Evolutionary conservation across 164 flowering plant genomes (phyloP).

Genomic region (Berberis thunbergii): DNA sequence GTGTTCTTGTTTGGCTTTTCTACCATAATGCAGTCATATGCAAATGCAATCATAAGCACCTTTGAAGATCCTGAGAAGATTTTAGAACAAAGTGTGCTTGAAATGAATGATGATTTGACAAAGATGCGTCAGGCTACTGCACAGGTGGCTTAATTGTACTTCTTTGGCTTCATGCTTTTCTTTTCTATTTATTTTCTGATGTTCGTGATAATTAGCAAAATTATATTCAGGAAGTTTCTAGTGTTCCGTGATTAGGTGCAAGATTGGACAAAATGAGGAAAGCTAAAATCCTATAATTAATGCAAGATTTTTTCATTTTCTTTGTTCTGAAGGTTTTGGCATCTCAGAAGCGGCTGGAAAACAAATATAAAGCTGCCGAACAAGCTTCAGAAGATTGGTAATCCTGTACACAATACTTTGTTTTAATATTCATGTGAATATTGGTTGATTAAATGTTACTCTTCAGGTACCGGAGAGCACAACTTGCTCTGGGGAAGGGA

Average conservation of each 20-base stretch:
- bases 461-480: slow-evolving; percentile 71
- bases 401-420: not conserved
- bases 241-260: too few species aligned
- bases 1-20: slow-evolving; percentile 2
- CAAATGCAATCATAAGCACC: slow-evolving; percentile 73
- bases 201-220: not conserved
- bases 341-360: slow-evolving; percentile 84
- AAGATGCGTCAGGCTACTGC: slow-evolving; percentile 99
- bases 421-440: not conserved
- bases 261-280: too few species aligned
- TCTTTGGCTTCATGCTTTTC: not conserved
- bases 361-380: slow-evolving; percentile 75
- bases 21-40: slow-evolving; percentile 69
- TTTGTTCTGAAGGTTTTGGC: slow-evolving; percentile 60
- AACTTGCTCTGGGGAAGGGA: slow-evolving; percentile 80
- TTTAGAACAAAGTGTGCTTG: slow-evolving; percentile 81
- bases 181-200: not conserved
- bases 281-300: not conserved
- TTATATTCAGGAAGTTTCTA: not conserved
- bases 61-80: slow-evolving; percentile 98
- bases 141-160: slow-evolving; percentile 36
- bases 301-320: not conserved
- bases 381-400: slow-evolving; percentile 93
- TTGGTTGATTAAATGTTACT: not conserved
- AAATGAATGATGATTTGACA: slow-evolving; percentile 93